These are phyloP conservation scores for Penicillium sp. DNA, from an alignment of 2,329 filamentous ascomycete genomes.

Conservation along the genomic window DNA sequence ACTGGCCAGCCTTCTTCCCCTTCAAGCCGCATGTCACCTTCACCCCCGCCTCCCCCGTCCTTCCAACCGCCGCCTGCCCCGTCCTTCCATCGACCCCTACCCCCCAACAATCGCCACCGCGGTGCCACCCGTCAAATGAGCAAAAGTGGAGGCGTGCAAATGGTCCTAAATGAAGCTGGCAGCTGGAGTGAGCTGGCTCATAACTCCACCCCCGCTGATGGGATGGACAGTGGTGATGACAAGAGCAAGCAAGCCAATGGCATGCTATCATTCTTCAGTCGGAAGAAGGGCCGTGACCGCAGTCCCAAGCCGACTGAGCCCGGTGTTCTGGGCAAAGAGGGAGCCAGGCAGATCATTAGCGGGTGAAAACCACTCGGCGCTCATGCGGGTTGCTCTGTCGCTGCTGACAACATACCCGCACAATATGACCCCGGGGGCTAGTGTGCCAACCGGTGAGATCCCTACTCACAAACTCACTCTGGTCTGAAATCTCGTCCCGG, in stretches of 20 bases:
- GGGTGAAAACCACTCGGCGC: slow-evolving; percentile 28
- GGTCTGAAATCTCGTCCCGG: neutral
- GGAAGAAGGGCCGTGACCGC: slow-evolving; percentile 81
- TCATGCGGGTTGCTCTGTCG: neutral
- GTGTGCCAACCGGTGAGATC: neutral
- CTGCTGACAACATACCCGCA: neutral
- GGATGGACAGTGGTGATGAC: slow-evolving; percentile 35
- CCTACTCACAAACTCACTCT: neutral
- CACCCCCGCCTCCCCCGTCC: slow-evolving; percentile 22
- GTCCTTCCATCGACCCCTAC: slow-evolving; percentile 35
- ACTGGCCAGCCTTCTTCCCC: slow-evolving; percentile 21
- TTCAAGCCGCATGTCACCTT: slow-evolving; percentile 20
- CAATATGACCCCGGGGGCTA: neutral
- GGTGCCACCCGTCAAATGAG: slow-evolving; percentile 63
- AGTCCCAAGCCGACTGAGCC: slow-evolving; percentile 91
- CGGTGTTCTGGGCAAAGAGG: slow-evolving; percentile 89
- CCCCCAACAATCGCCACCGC: slow-evolving; percentile 40
- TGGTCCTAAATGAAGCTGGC: slow-evolving; percentile 78
- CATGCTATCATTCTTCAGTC: slow-evolving; percentile 79
- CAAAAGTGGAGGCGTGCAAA: slow-evolving; percentile 75
- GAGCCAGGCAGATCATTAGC: slow-evolving; percentile 71
- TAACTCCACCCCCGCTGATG: slow-evolving; percentile 61
- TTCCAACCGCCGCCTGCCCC: slow-evolving; percentile 21
- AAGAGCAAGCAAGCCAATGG: slow-evolving; percentile 50
- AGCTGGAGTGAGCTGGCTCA: slow-evolving; percentile 88